Evolutionary conservation across 768 basidiomycete genomes (phyloP).

Genomic region (Fomitopsis serialis): DNA sequence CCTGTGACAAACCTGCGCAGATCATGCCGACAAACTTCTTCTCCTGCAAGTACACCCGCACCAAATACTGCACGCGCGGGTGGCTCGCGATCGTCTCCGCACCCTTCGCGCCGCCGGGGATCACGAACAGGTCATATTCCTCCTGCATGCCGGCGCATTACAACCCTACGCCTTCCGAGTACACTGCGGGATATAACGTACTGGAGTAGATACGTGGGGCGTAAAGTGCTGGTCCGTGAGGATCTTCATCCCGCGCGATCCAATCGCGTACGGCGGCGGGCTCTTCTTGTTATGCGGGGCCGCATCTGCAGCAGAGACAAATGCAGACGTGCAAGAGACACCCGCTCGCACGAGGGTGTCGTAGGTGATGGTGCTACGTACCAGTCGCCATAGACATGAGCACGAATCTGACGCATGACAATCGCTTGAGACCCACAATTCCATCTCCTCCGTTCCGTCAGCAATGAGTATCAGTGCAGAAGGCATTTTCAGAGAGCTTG

Average conservation of each 20-base stretch:
- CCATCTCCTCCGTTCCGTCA: slow-evolving; percentile 86
- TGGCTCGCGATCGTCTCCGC: slow-evolving; percentile 66
- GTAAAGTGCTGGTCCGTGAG: slow-evolving; percentile 50
- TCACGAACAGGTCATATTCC: slow-evolving; percentile 60
- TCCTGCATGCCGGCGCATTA: slow-evolving; percentile 35
- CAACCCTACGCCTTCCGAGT: no score
- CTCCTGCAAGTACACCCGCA: slow-evolving; percentile 47
- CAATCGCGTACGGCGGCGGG: slow-evolving; percentile 48
- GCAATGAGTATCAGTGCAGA: slow-evolving; percentile 72
- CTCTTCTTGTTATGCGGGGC: slow-evolving; percentile 22
- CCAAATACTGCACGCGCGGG: slow-evolving; percentile 53
- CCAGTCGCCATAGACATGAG: not conserved
- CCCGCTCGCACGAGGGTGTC: slow-evolving; percentile 81
- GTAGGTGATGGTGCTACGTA: slow-evolving; percentile 66
- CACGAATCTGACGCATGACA: not conserved
- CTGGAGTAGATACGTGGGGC: slow-evolving; percentile 19
- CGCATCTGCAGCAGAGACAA: slow-evolving; percentile 30
- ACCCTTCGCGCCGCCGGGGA: slow-evolving; percentile 77
- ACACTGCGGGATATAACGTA: slow-evolving; percentile 9
- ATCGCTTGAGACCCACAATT: slow-evolving; percentile 71
- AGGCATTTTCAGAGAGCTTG: slow-evolving; percentile 20
- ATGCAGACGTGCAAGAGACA: slow-evolving; percentile 59
- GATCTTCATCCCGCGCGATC: slow-evolving; percentile 72
- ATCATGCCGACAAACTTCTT: slow-evolving; percentile 76
- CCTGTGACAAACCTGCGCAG: slow-evolving; percentile 57